A percentile compares a stretch with the other conserved stretches of the same genome.
Evolutionary conservation across 306 rosid genomes (phyloP).

Genomic region (Mimosa bimucronata): DNA sequence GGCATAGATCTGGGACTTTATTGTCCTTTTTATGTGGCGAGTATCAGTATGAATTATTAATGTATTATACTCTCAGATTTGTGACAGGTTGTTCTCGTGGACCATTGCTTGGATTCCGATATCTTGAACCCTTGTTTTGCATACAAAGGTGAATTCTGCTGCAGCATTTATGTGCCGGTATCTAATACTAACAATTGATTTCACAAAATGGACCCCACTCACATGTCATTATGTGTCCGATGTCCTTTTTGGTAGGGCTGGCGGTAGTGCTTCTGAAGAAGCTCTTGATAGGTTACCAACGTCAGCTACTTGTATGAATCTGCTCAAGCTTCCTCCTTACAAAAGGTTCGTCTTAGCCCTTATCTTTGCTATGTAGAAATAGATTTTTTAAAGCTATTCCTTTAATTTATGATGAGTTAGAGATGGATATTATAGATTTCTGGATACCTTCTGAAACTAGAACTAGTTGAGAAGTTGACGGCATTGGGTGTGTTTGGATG

Average conservation of each 20-base stretch:
- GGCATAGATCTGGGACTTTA: slow-evolving; percentile 10
- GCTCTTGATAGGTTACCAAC: slow-evolving; percentile 95
- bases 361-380: slow-evolving; percentile 23
- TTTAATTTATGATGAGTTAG: not conserved
- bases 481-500: too few species aligned
- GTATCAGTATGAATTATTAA: slow-evolving; percentile 25
- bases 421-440: slow-evolving; percentile 27
- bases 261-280: slow-evolving; percentile 87
- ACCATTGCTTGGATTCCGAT: slow-evolving; percentile 90
- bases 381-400: slow-evolving; percentile 2
- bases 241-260: slow-evolving; percentile 63
- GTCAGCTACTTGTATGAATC: slow-evolving; percentile 98
- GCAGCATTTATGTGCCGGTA: not conserved
- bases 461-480: slow-evolving; percentile 1
- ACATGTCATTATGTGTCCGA: slow-evolving; percentile 12
- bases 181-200: not conserved
- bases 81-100: slow-evolving; percentile 99
- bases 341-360: slow-evolving; percentile 68
- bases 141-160: slow-evolving; percentile 76
- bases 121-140: slow-evolving; percentile 91
- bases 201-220: slow-evolving; percentile 16
- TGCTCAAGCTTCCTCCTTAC: slow-evolving; percentile 96
- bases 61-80: slow-evolving; percentile 61
- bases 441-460: slow-evolving; percentile 18
- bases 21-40: slow-evolving; percentile 19